Evolutionary conservation across 345 rosid genomes (phyloP).

Genomic region (Microthlaspi erraticum): DNA sequence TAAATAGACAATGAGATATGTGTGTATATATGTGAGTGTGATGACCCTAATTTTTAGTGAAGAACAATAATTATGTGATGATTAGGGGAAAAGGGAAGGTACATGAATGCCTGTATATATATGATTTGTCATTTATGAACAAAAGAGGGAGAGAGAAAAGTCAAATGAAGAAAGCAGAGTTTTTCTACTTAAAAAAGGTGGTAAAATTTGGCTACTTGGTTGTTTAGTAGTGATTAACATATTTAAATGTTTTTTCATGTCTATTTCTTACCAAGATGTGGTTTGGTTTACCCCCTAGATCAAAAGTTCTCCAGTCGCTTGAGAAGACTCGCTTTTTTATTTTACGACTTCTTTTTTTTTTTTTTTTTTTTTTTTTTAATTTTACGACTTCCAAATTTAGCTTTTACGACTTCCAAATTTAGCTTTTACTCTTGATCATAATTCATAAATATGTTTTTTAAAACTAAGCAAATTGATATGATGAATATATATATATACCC

Average conservation of each 20-base stretch:
- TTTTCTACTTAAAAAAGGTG: conserved; percentile 37
- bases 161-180: conserved; percentile 38
- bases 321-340: conserved; percentile 15
- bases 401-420: conserved; percentile 12
- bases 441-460: conserved; percentile 9
- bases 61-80: conserved; percentile 42
- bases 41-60: conserved; percentile 24
- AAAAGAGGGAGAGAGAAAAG: conserved; percentile 35
- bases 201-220: conserved; percentile 47
- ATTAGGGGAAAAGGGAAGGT: conserved; percentile 34
- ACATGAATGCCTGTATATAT: conserved; percentile 33
- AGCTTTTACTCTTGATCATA: background rate
- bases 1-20: background rate
- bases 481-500: background rate
- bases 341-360: conserved; percentile 18
- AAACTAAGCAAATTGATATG: background rate
- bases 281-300: conserved; percentile 34
- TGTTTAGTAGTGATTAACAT: conserved; percentile 16
- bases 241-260: conserved; percentile 14
- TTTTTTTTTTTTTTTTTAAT: too few species aligned
- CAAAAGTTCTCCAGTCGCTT: conserved; percentile 27
- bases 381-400: too few species aligned
- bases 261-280: conserved; percentile 34
- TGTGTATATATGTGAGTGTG: conserved; percentile 12
- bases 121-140: conserved; percentile 34